Evolutionary conservation across 208 protist species (phyloP).

Genomic region (Borovskyia barvae): DNA sequence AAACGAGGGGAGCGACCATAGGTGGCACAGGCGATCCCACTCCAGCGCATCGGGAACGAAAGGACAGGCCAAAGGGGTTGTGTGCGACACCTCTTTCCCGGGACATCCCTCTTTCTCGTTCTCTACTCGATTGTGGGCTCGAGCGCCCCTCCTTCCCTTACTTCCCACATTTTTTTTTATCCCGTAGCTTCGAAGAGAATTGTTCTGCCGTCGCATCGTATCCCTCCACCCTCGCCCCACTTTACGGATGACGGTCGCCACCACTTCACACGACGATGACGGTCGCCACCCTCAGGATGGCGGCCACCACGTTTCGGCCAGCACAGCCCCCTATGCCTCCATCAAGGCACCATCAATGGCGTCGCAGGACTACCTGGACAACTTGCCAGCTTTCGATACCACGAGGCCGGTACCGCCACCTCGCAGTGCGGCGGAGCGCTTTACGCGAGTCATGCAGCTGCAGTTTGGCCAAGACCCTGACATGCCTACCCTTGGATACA

Average conservation of each 20-base stretch:
- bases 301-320: background rate
- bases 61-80: too few species aligned
- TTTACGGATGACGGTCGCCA: background rate
- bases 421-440: constrained; percentile 47
- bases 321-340: constrained; percentile 13
- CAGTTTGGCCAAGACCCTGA: constrained; percentile 69
- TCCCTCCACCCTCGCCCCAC: background rate
- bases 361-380: constrained; percentile 61
- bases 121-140: too few species aligned
- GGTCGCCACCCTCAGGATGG: constrained; percentile 15
- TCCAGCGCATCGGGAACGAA: too few species aligned
- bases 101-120: too few species aligned
- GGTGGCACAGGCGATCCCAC: too few species aligned
- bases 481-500: constrained; percentile 51
- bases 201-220: too few species aligned
- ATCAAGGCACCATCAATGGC: constrained; percentile 61
- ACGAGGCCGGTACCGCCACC: constrained; percentile 36
- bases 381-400: constrained; percentile 59
- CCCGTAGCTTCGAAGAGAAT: too few species aligned
- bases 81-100: too few species aligned
- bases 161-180: too few species aligned
- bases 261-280: constrained; percentile 1
- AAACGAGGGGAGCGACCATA: too few species aligned
- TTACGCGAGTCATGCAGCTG: constrained; percentile 52
- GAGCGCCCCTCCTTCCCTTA: too few species aligned